These are phyloP conservation scores for Cladosporium sp. DNA, from an alignment of 2,329 filamentous ascomycete genomes.

Conservation along the genomic window DNA sequence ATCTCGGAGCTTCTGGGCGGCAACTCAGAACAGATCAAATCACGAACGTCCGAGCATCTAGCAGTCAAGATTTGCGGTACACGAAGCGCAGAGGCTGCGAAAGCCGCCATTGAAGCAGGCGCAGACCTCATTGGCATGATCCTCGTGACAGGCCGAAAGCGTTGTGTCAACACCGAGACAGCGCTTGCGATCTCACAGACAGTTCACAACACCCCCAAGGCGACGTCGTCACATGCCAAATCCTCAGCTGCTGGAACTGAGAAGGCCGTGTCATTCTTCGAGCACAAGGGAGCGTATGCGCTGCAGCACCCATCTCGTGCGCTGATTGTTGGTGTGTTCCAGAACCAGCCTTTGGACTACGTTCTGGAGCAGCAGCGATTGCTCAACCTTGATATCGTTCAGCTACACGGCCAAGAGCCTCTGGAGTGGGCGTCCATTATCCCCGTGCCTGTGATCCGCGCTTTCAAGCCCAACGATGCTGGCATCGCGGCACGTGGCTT, in stretches of 20 bases:
- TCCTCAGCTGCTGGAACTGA: conserved; percentile 1
- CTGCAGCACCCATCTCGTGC: conserved; percentile 60
- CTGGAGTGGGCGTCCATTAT: conserved; percentile 88
- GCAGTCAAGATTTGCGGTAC: conserved; percentile 97
- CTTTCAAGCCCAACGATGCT: conserved; percentile 75
- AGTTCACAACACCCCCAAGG: conserved; percentile 60
- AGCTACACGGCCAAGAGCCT: conserved; percentile 89
- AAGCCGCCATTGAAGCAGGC: conserved; percentile 77
- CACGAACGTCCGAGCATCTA: conserved; percentile 42
- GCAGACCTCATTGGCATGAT: conserved; percentile 95
- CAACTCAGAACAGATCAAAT: conserved; percentile 31
- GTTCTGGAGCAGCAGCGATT: conserved; percentile 74
- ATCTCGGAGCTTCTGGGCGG: conserved; percentile 78
- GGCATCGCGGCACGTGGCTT: conserved; percentile 74
- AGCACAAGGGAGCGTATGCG: conserved; percentile 49
- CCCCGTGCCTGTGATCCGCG: conserved; percentile 85
- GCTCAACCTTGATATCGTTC: conserved; percentile 81
- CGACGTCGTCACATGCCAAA: conserved; percentile 20
- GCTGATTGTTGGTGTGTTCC: conserved; percentile 89
- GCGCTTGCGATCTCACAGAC: conserved; percentile 77
- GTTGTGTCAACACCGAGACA: conserved; percentile 75
- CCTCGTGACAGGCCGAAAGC: conserved; percentile 75
- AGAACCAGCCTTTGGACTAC: conserved; percentile 82
- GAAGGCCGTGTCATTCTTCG: conserved; percentile 69
- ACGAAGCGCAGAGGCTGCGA: conserved; percentile 75